These are phyloP conservation scores for Pseudodiploospora longispora DNA, from an alignment of 2,329 filamentous ascomycete species.

Conservation along the genomic window DNA sequence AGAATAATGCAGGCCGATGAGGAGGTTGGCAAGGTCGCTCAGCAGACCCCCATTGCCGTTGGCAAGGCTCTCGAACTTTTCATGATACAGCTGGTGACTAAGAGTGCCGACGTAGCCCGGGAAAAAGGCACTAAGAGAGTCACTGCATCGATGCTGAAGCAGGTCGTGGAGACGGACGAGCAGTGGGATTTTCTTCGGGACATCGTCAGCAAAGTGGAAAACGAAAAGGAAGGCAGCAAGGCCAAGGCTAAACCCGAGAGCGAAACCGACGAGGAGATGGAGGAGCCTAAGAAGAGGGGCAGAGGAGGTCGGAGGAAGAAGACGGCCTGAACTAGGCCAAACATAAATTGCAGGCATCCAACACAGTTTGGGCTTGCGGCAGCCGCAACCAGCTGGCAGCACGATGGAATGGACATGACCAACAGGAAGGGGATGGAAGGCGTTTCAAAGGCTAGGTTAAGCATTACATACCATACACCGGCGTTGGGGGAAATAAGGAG, in stretches of 20 bases:
- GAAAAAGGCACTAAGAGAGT: constrained; percentile 82
- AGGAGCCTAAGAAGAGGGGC: constrained; percentile 40
- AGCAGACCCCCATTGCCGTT: constrained; percentile 93
- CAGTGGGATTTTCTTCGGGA: constrained; percentile 92
- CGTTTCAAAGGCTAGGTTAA: constrained; percentile 16
- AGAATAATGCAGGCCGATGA: constrained; percentile 99
- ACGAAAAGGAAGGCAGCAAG: constrained; percentile 39
- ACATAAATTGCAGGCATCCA: background rate
- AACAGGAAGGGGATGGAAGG: constrained; percentile 9
- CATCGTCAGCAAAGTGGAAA: constrained; percentile 76
- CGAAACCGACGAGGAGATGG: constrained; percentile 42
- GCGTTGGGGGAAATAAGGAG: constrained; percentile 14
- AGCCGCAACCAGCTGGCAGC: background rate
- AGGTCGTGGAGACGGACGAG: constrained; percentile 78
- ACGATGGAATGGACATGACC: background rate
- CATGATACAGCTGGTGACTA: constrained; percentile 89
- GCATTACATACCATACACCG: constrained; percentile 14
- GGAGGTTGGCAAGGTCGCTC: constrained; percentile 95
- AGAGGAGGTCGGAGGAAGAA: constrained; percentile 44
- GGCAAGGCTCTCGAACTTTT: constrained; percentile 95
- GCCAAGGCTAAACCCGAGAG: constrained; percentile 42
- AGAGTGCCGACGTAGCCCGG: constrained; percentile 76
- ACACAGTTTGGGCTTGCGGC: background rate
- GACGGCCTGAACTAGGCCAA: constrained; percentile 16
- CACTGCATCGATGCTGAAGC: constrained; percentile 83